Evolutionary conservation across 73 alveolate genomes (phyloP).

Genomic region (Tetrahymena elliotti): DNA sequence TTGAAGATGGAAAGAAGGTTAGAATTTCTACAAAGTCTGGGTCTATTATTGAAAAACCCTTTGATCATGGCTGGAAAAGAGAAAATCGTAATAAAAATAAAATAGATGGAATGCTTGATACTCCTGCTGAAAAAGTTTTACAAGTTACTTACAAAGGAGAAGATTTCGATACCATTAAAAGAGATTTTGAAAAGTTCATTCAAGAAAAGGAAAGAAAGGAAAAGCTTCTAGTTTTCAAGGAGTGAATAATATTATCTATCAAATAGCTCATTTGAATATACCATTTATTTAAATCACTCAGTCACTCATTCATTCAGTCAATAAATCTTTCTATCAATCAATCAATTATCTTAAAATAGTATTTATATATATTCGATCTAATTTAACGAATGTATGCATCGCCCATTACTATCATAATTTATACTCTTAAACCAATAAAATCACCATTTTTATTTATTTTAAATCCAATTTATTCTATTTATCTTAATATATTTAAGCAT

Average conservation of each 20-base stretch:
- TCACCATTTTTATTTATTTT: not conserved
- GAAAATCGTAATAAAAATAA: slow-evolving; percentile 54
- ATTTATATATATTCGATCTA: not conserved
- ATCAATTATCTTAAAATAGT: not conserved
- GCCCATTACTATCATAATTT: not conserved
- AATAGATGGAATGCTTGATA: slow-evolving; percentile 60
- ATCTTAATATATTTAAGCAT: not conserved
- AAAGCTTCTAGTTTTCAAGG: slow-evolving; percentile 52
- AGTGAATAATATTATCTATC: not conserved
- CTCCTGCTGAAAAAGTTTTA: slow-evolving; percentile 62
- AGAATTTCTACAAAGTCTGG: slow-evolving; percentile 71
- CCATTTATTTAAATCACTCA: not conserved
- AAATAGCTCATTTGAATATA: not conserved
- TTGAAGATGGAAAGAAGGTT: slow-evolving; percentile 66
- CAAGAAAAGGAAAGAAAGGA: slow-evolving; percentile 66
- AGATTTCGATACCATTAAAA: slow-evolving; percentile 65
- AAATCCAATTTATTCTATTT: no score
- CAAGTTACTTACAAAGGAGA: slow-evolving; percentile 75
- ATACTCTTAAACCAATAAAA: not conserved
- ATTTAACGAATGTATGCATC: not conserved
- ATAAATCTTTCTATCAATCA: no score
- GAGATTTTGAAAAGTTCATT: slow-evolving; percentile 64
- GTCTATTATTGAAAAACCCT: slow-evolving; percentile 64
- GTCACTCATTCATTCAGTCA: no score
- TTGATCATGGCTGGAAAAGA: slow-evolving; percentile 48